Conservation (phyloP, 495 filamentous ascomycete genomes). For the Symbiotaphrina buchneri region DNA sequence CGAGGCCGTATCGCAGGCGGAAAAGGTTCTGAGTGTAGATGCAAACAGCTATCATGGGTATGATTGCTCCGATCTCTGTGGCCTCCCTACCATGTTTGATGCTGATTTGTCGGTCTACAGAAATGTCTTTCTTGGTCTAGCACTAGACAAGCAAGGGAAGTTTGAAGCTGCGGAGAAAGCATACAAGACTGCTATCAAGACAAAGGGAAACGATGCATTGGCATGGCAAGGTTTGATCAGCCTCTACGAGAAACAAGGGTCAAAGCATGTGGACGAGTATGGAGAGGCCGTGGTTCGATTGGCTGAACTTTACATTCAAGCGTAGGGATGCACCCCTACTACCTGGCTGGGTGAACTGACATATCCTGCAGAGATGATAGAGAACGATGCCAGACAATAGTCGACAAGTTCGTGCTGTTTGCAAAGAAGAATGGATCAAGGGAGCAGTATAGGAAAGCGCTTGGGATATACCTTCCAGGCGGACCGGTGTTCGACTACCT, state of each 20-base stretch:
- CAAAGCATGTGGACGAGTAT: constrained; percentile 47
- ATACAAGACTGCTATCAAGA: constrained; percentile 50
- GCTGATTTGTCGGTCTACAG: constrained; percentile 14
- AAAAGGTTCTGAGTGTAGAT: constrained; percentile 44
- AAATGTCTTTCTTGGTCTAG: constrained; percentile 62
- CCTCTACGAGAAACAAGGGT: constrained; percentile 56
- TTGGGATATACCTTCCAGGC: constrained; percentile 53
- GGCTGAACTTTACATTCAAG: constrained; percentile 47
- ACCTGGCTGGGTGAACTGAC: background rate
- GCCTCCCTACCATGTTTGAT: background rate
- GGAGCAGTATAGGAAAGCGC: constrained; percentile 44
- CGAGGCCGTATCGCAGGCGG: constrained; percentile 42
- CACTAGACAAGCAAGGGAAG: constrained; percentile 49
- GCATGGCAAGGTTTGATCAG: constrained; percentile 84
- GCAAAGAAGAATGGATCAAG: constrained; percentile 47
- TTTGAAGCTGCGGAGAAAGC: constrained; percentile 46
- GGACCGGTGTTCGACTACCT: constrained; percentile 59
- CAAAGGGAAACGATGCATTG: constrained; percentile 36
- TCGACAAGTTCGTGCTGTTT: constrained; percentile 60
- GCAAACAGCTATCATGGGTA: constrained; percentile 66
- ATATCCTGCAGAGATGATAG: constrained; percentile 26
- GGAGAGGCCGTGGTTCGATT: constrained; percentile 45
- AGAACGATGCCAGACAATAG: constrained; percentile 49
- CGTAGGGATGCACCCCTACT: too few relatives aligned
- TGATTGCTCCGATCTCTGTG: constrained; percentile 7